phyloP scores from a whole-genome alignment of 306 rosid genomes.

The Inga oerstediana region DNA sequence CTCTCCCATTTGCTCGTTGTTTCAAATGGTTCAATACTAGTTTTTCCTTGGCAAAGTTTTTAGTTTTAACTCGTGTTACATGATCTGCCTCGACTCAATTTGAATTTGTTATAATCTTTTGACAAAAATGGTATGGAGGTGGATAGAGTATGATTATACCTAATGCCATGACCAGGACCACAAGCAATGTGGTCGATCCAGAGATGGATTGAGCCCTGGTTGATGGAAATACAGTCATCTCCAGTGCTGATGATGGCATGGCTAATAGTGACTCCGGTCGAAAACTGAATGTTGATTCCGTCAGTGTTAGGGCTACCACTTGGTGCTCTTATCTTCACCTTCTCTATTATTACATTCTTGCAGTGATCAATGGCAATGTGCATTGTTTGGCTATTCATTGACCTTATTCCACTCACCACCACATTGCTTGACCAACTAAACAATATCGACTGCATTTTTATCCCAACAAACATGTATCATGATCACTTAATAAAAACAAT shows the following conservation, averaged over 20 bases:
- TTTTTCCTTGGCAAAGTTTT: background rate
- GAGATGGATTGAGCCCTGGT: constrained; percentile 42
- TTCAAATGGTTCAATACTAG: background rate
- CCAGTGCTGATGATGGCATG: constrained; percentile 48
- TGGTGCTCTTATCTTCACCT: constrained; percentile 51
- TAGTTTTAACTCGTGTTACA: no score
- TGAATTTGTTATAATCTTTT: no score
- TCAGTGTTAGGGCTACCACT: constrained; percentile 61
- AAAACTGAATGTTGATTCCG: constrained; percentile 52
- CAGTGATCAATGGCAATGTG: constrained; percentile 50
- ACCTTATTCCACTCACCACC: constrained; percentile 47
- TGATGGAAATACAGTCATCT: constrained; percentile 61
- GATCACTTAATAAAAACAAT: background rate
- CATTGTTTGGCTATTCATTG: constrained; percentile 46
- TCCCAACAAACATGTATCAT: background rate
- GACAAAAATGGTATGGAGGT: background rate
- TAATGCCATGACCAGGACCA: constrained; percentile 71
- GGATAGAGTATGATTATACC: constrained; percentile 16
- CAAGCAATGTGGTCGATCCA: constrained; percentile 51
- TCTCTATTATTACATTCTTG: constrained; percentile 32
- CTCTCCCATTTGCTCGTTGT: no score
- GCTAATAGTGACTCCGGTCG: constrained; percentile 37
- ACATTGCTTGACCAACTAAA: constrained; percentile 48
- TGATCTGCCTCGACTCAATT: background rate
- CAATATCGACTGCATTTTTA: constrained; percentile 41